phyloP scores from a whole-genome alignment of 169 alveolate species.

The Plasmodium berghei region DNA sequence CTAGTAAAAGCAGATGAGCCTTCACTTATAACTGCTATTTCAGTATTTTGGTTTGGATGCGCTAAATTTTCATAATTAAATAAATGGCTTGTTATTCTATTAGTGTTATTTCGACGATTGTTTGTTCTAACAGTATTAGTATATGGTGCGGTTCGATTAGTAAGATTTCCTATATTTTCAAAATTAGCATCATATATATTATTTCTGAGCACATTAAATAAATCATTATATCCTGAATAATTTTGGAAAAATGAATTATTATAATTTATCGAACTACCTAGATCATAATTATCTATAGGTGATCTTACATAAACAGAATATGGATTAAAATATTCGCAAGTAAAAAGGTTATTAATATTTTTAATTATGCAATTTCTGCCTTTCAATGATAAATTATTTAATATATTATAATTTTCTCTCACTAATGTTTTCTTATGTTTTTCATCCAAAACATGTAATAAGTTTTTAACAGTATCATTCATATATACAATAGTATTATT shows the following conservation, averaged over 20 bases:
- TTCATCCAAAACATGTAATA: conserved; percentile 43
- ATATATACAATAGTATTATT: conserved; percentile 44
- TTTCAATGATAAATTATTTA: conserved; percentile 41
- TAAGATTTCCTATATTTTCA: background rate
- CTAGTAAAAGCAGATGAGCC: conserved; percentile 54
- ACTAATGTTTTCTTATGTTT: conserved; percentile 36
- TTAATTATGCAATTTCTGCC: conserved; percentile 74
- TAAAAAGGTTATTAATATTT: conserved; percentile 28
- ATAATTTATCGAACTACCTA: conserved; percentile 8
- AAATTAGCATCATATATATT: conserved; percentile 3
- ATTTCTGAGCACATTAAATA: conserved; percentile 54
- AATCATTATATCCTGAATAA: conserved; percentile 63
- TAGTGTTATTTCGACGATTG: background rate
- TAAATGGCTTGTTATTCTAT: conserved; percentile 7
- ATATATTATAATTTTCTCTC: conserved; percentile 54
- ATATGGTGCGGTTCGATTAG: background rate
- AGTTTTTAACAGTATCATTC: conserved; percentile 24
- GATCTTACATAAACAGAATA: conserved; percentile 52
- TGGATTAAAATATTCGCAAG: conserved; percentile 42
- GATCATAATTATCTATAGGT: conserved; percentile 46
- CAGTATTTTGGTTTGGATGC: conserved; percentile 32
- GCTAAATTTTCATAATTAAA: conserved; percentile 27
- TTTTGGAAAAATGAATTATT: conserved; percentile 42
- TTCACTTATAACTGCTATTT: conserved; percentile 62
- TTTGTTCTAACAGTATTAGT: background rate